Evolutionary conservation across 148 eudicot species (phyloP).

Genomic region (Cornus suecica): DNA sequence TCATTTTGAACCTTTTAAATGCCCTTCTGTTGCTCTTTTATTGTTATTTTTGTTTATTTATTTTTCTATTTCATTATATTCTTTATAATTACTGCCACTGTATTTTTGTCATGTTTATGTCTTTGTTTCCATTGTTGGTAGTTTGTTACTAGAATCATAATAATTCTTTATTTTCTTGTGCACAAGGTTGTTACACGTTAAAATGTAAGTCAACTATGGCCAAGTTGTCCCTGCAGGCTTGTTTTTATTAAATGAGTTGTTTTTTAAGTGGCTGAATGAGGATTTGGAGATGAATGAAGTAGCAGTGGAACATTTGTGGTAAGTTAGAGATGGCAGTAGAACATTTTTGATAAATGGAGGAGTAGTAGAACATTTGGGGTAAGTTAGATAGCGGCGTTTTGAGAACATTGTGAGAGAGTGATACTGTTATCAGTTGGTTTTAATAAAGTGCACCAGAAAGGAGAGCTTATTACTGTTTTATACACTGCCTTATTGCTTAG

Average conservation of each 20-base stretch:
- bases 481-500: no score
- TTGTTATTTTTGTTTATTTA: no score
- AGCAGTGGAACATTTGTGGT: slow-evolving; percentile 15
- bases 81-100: no score
- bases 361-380: slow-evolving; percentile 15
- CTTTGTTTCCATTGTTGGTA: no score
- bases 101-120: no score
- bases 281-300: background rate
- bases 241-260: background rate
- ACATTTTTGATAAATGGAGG: no score
- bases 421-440: background rate
- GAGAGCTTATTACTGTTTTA: background rate
- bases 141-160: no score
- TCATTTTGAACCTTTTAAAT: no score
- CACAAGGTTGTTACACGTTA: no score
- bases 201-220: background rate
- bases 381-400: background rate
- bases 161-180: no score
- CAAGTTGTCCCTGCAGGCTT: background rate
- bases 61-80: no score
- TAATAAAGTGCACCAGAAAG: no score
- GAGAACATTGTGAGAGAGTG: background rate
- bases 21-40: background rate
- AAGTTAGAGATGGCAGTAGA: background rate
- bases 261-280: background rate